These are phyloP conservation scores for Simmondsia chinensis DNA, from an alignment of 148 eudicot genomes.

Conservation along the genomic window DNA sequence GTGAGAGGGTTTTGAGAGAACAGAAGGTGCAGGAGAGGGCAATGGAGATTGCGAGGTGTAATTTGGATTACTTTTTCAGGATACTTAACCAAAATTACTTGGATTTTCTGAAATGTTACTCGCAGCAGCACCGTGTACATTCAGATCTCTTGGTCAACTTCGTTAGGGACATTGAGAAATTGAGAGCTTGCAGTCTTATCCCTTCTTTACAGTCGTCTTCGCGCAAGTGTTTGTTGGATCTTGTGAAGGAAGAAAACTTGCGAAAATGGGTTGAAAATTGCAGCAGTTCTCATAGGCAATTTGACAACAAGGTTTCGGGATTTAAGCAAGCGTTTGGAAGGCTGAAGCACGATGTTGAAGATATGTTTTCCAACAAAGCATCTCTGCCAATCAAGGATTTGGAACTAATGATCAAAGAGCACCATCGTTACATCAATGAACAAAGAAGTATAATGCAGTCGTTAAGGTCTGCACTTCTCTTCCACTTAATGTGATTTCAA, in stretches of 20 bases:
- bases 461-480: slow-evolving; percentile 62
- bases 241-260: slow-evolving; percentile 84
- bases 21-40: slow-evolving; percentile 93
- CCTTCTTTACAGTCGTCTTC: slow-evolving; percentile 57
- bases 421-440: slow-evolving; percentile 42
- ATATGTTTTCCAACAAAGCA: slow-evolving; percentile 68
- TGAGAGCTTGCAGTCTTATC: slow-evolving; percentile 60
- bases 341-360: slow-evolving; percentile 64
- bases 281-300: slow-evolving; percentile 71
- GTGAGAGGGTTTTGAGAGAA: slow-evolving; percentile 61
- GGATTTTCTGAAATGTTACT: slow-evolving; percentile 66
- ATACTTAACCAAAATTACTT: slow-evolving; percentile 62
- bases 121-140: slow-evolving; percentile 63
- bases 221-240: slow-evolving; percentile 71
- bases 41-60: slow-evolving; percentile 85
- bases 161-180: slow-evolving; percentile 63
- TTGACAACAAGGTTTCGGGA: slow-evolving; percentile 79
- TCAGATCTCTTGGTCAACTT: slow-evolving; percentile 56
- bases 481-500: too few relatives aligned
- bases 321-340: slow-evolving; percentile 87
- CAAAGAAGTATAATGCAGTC: slow-evolving; percentile 91
- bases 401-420: slow-evolving; percentile 60
- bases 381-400: slow-evolving; percentile 54
- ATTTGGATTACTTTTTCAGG: slow-evolving; percentile 66
- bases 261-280: slow-evolving; percentile 65